Evolutionary conservation across 1,139 yeast genomes (phyloP), one percentile per base, ranked within the genome.

Genomic region (Blastobotrys capitulatus): DNA sequence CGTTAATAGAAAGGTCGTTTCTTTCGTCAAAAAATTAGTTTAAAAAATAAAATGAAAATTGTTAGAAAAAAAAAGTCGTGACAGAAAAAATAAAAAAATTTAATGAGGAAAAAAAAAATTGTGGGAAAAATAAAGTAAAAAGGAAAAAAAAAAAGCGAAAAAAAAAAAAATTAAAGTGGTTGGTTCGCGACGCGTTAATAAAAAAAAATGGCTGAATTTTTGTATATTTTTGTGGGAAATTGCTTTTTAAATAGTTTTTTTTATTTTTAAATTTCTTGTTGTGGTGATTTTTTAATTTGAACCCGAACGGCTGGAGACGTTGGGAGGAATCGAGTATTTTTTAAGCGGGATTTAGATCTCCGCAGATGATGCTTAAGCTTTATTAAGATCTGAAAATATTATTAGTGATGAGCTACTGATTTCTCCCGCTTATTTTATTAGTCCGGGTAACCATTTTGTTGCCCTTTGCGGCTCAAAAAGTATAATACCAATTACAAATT

Each of bases 111-210:
- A 15, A 13, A 13, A 41, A 25, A 4, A 12, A n/a, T n/a, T n/a
- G n/a, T n/a, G n/a, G n/a, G n/a, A n/a, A n/a, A 12, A 26, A 10
- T 29, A n/a, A 41, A 25, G 15, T 13, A 9, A 41, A 7, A 12
- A 18, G n/a, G 37, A 35, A 19, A 35, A 4, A 35, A 19, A 35
- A 8, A 35, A 19, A 19, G 18, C 20, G 13, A 19, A 35, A 35
- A 19, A 35, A 8, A 18, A 19, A n/a, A 19, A 32, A 26, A 32
- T 20, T 39, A 25, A 19, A 19, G 43, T 25, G 43, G 43, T 22
- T 25, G 43, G 43, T 29, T 40, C 43, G 43, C 43, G 43, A 18
- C 43, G 43, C 43, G 43, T 40, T 10, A 18, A n/a, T 22, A 22
- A 26, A 19, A 37, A 37, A 37, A 37, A 37, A 37, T 20, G 25